Evolutionary conservation across 345 rosid species (phyloP).

Genomic region (Gossypium anomalum): DNA sequence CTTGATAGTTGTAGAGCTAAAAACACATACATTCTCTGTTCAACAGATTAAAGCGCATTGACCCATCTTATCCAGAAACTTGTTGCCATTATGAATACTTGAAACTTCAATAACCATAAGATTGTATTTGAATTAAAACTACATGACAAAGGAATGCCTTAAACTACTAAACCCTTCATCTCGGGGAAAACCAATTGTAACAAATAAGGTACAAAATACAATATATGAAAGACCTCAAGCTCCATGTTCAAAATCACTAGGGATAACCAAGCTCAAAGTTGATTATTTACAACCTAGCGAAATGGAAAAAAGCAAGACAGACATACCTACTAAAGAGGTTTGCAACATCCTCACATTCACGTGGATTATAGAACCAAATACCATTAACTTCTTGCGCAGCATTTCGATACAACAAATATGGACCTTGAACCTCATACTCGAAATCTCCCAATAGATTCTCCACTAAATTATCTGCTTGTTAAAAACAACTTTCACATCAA

Average conservation of each 20-base stretch:
- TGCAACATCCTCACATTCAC: conserved; percentile 58
- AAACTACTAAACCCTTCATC: neutral
- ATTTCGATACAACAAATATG: conserved; percentile 56
- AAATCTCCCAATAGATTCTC: conserved; percentile 62
- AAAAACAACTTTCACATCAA: neutral
- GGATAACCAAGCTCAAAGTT: neutral
- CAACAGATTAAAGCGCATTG: neutral
- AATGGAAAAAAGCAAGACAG: neutral
- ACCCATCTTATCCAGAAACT: neutral
- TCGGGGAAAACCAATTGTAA: neutral
- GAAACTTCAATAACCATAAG: neutral
- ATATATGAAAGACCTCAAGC: neutral
- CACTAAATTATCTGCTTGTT: conserved; percentile 48
- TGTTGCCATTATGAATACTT: neutral
- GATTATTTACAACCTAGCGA: neutral
- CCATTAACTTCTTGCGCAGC: conserved; percentile 63
- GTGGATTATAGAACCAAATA: conserved; percentile 58
- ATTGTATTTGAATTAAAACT: neutral
- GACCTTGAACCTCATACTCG: conserved; percentile 55
- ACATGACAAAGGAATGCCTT: neutral
- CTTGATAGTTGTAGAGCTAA: neutral
- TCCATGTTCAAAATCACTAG: neutral
- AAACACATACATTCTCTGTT: neutral
- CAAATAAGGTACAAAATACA: neutral
- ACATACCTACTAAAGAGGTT: conserved; percentile 49